Evolutionary conservation across 2,329 filamentous ascomycete species (phyloP).

Genomic region (Pseudogymnoascus sp.): DNA sequence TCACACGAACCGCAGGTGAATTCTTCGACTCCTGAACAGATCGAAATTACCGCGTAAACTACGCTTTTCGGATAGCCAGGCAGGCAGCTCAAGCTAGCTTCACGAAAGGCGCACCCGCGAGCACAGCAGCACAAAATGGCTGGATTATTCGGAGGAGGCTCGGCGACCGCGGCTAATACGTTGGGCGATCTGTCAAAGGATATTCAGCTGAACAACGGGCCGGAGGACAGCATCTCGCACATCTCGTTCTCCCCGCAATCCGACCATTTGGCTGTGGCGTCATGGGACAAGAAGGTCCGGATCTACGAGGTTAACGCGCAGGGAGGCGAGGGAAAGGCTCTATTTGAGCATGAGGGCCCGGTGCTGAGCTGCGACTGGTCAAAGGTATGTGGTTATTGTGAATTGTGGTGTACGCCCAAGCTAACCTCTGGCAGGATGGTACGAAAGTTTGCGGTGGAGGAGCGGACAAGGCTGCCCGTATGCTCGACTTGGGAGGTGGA

Average conservation of each 20-base stretch:
- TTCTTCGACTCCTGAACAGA: not conserved
- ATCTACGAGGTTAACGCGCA: constrained; percentile 83
- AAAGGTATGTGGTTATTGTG: constrained; percentile 51
- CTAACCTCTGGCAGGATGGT: constrained; percentile 58
- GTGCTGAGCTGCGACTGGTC: constrained; percentile 83
- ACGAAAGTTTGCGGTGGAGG: constrained; percentile 79
- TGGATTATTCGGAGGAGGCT: constrained; percentile 46
- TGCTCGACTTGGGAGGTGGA: constrained; percentile 69
- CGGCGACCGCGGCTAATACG: constrained; percentile 51
- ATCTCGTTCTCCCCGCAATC: constrained; percentile 68
- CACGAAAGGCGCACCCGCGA: not conserved
- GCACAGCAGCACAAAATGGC: constrained; percentile 46
- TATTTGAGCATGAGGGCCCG: constrained; percentile 78
- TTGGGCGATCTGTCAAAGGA: constrained; percentile 89
- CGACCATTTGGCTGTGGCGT: constrained; percentile 81
- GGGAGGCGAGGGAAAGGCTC: constrained; percentile 73
- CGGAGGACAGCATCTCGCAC: constrained; percentile 83
- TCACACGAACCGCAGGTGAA: not conserved
- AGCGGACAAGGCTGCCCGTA: constrained; percentile 82
- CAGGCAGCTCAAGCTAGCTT: not conserved
- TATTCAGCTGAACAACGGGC: constrained; percentile 67
- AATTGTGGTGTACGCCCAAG: constrained; percentile 11
- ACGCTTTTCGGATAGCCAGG: not conserved
- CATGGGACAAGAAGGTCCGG: constrained; percentile 96
- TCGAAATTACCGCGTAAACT: not conserved